Evolutionary conservation across 2,329 filamentous ascomycete genomes (phyloP).

Genomic region (Sarocladium oryzae): DNA sequence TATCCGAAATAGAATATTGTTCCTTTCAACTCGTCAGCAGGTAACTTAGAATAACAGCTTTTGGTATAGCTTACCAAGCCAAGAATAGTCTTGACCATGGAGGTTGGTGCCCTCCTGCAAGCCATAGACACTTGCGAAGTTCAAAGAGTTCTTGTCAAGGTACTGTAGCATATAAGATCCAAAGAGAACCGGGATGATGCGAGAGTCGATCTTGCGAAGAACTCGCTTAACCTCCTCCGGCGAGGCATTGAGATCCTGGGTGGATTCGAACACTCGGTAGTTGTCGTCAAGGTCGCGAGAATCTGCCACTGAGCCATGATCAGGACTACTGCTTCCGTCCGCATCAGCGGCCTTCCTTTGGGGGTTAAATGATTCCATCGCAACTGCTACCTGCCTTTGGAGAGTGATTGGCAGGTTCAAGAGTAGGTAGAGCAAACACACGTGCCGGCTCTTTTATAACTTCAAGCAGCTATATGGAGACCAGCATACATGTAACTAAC

Average conservation of each 20-base stretch:
- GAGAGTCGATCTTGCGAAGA: constrained; percentile 25
- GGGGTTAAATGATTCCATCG: neutral
- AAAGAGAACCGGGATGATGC: constrained; percentile 23
- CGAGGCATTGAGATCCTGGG: neutral
- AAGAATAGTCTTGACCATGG: constrained; percentile 22
- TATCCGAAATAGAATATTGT: constrained; percentile 44
- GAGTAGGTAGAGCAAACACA: too few species aligned
- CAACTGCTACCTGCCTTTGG: neutral
- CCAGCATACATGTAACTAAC: too few species aligned
- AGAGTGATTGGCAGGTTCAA: neutral
- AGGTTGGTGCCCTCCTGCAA: constrained; percentile 39
- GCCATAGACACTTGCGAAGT: constrained; percentile 40
- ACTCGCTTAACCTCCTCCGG: constrained; percentile 25
- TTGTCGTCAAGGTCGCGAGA: constrained; percentile 6
- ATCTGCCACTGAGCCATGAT: neutral
- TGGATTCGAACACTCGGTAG: neutral
- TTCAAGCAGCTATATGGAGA: too few species aligned
- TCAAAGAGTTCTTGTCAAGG: constrained; percentile 42
- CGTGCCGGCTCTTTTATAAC: too few species aligned
- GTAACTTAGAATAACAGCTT: too few species aligned
- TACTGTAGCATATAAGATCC: constrained; percentile 31
- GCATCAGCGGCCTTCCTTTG: neutral
- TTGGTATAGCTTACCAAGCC: neutral
- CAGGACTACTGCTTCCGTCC: neutral
- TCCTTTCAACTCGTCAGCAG: constrained; percentile 27